These are phyloP conservation scores for Puccinia horiana DNA, from an alignment of 1,284 basidiomycete genomes.

Conservation along the genomic window DNA sequence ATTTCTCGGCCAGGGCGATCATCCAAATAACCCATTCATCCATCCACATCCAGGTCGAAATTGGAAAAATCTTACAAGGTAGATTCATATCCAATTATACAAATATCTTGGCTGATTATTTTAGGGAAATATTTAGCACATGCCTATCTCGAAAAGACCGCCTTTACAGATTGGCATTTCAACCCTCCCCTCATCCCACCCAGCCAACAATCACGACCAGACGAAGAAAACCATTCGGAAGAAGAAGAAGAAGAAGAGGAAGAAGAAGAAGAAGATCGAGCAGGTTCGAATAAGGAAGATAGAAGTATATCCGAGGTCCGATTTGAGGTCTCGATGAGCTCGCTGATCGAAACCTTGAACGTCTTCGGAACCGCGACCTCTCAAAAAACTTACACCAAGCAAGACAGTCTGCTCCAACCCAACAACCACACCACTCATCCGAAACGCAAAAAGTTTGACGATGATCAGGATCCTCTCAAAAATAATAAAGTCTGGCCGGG, in stretches of 20 bases:
- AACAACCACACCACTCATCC: background rate
- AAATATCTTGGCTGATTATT: background rate
- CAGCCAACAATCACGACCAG: background rate
- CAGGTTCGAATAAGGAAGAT: constrained; percentile 6
- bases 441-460: background rate
- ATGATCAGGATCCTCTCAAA: background rate
- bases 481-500: background rate
- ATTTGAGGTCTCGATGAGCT: constrained; percentile 45
- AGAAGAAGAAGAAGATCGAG: background rate
- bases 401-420: background rate
- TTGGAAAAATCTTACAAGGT: constrained; percentile 42
- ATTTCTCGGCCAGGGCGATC: constrained; percentile 38
- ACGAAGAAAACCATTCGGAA: background rate
- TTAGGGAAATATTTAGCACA: background rate
- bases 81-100: background rate
- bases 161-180: constrained; percentile 40
- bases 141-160: constrained; percentile 34
- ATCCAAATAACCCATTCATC: constrained; percentile 17
- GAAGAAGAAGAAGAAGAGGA: background rate
- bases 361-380: constrained; percentile 42
- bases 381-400: constrained; percentile 16
- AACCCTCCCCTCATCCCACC: constrained; percentile 1
- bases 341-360: constrained; percentile 43
- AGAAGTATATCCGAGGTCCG: background rate
- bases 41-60: constrained; percentile 37